Percentiles rank a stretch among this genome's conserved stretches.
Evolutionary conservation across 495 filamentous ascomycete genomes (phyloP).

Genomic region (Pyrenula massariospora): DNA sequence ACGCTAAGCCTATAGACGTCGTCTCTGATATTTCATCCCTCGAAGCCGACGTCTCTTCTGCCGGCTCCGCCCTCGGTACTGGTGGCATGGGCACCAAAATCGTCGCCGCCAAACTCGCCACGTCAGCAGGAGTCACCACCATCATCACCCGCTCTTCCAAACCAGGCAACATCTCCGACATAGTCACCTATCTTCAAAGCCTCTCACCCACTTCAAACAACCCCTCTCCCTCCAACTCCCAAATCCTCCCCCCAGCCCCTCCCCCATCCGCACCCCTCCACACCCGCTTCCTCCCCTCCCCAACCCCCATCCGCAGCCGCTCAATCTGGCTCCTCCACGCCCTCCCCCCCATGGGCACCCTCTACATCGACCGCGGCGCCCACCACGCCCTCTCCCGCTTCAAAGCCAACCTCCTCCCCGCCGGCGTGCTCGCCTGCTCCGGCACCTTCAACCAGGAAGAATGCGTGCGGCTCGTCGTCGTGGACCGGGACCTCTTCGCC

Average conservation of each 20-base stretch:
- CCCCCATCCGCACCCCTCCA: constrained; percentile 52
- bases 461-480: constrained; percentile 72
- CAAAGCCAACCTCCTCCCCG: constrained; percentile 85
- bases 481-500: constrained; percentile 36
- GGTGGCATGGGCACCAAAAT: constrained; percentile 98
- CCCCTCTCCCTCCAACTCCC: constrained; percentile 7
- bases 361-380: constrained; percentile 87
- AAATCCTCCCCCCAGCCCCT: constrained; percentile 14
- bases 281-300: constrained; percentile 85
- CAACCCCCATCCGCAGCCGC: constrained; percentile 75
- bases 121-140: constrained; percentile 88
- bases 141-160: constrained; percentile 86
- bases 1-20: constrained; percentile 82
- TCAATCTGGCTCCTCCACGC: constrained; percentile 97
- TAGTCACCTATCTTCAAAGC: constrained; percentile 70
- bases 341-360: constrained; percentile 77
- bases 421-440: constrained; percentile 79
- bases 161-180: constrained; percentile 82
- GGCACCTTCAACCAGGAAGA: constrained; percentile 86
- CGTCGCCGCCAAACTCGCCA: constrained; percentile 84
- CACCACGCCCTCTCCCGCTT: constrained; percentile 54
- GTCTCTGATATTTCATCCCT: constrained; percentile 79
- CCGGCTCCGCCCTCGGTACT: constrained; percentile 83
- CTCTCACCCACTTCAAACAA: constrained; percentile 12
- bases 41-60: constrained; percentile 83